A percentile compares a stretch with the other conserved stretches of the same genome.
phyloP scores from a whole-genome alignment of 1,284 basidiomycete species.

The Trametes hirsuta region DNA sequence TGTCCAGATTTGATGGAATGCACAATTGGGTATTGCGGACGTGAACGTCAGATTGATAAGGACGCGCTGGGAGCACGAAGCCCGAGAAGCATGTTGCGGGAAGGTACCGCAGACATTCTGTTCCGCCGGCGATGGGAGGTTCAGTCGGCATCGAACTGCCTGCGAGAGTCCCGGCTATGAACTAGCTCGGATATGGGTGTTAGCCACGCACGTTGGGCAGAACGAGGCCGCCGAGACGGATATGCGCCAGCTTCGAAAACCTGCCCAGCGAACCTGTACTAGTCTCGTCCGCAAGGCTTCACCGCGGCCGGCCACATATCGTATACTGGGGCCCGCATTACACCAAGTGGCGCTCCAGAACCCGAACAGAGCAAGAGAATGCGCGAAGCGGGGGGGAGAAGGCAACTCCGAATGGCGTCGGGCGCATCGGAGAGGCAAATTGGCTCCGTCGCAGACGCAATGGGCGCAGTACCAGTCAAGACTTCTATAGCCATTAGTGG shows the following conservation, averaged over 20 bases:
- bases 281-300: not conserved
- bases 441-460: not conserved
- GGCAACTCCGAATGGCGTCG: not conserved
- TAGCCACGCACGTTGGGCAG: constrained; percentile 5
- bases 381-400: not conserved
- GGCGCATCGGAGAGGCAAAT: constrained; percentile 4
- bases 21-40: not conserved
- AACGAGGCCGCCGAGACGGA: not conserved
- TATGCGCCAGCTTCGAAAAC: not conserved
- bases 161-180: not conserved
- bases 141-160: constrained; percentile 4
- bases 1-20: no score
- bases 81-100: constrained; percentile 13
- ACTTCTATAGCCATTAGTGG: not conserved
- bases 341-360: not conserved
- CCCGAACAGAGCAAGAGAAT: constrained; percentile 7
- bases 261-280: not conserved
- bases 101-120: not conserved
- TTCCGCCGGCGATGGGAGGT: constrained; percentile 13
- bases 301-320: not conserved
- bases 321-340: not conserved
- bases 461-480: not conserved
- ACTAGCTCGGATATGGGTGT: not conserved
- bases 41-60: not conserved
- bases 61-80: constrained; percentile 7